Evolutionary conservation across 148 eudicot genomes (phyloP).

Genomic region (Nepenthes mirabilis): DNA sequence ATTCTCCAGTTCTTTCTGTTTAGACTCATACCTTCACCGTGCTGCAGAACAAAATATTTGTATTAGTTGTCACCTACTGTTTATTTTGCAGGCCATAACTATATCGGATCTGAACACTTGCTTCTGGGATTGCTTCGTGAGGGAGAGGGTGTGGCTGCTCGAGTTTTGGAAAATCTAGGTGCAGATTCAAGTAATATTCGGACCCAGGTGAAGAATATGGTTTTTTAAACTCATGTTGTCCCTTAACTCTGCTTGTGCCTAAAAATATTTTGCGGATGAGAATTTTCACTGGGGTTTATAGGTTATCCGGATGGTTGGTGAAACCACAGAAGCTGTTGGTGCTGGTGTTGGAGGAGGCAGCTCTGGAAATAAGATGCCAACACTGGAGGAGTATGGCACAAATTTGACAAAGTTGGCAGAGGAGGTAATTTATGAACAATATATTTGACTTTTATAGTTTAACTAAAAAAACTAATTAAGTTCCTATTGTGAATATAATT

Average conservation of each 20-base stretch:
- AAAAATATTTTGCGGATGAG: no score
- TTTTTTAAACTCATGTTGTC: not conserved
- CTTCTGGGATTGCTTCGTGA: constrained; percentile 58
- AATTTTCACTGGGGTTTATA: constrained; percentile 2
- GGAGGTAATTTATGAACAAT: constrained; percentile 38
- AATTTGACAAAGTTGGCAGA: constrained; percentile 88
- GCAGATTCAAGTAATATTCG: constrained; percentile 81
- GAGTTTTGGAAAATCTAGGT: constrained; percentile 78
- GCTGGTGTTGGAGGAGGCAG: constrained; percentile 80
- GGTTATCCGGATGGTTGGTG: constrained; percentile 96
- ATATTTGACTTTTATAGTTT: not conserved
- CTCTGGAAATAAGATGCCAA: constrained; percentile 76
- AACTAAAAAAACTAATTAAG: not conserved
- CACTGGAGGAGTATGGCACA: constrained; percentile 90
- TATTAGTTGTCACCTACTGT: not conserved
- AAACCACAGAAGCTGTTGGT: constrained; percentile 72
- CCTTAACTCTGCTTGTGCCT: not conserved
- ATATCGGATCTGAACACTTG: constrained; percentile 58
- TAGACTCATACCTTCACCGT: not conserved
- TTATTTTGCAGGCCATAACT: constrained; percentile 21
- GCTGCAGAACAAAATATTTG: not conserved
- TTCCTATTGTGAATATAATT: not conserved
- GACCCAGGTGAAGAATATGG: constrained; percentile 40
- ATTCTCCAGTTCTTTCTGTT: no score
- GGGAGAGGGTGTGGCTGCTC: constrained; percentile 92